A percentile compares a stretch with the other conserved stretches of the same genome.
phyloP scores from a whole-genome alignment of 352 stramenopile species.

The Phytophthora megakarya region DNA sequence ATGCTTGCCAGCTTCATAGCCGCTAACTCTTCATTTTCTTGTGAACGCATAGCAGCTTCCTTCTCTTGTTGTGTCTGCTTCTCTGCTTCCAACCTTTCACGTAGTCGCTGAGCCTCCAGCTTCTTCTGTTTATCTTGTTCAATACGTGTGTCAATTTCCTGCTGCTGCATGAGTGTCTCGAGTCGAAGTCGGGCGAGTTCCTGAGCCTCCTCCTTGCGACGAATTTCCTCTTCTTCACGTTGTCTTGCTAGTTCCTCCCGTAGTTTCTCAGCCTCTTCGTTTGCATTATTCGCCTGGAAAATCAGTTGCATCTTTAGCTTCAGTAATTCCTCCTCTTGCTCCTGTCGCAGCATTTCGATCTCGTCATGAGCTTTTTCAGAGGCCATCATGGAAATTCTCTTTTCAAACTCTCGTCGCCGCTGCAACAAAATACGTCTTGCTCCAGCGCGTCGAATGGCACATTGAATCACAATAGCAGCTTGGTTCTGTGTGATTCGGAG shows the following conservation, averaged over 20 bases:
- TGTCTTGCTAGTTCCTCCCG: slow-evolving; percentile 49
- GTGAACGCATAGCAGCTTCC: slow-evolving; percentile 52
- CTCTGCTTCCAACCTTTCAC: slow-evolving; percentile 51
- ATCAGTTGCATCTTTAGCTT: slow-evolving; percentile 71
- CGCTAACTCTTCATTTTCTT: slow-evolving; percentile 69
- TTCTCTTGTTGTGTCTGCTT: slow-evolving; percentile 45
- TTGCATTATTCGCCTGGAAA: slow-evolving; percentile 57
- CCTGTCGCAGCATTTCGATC: slow-evolving; percentile 71
- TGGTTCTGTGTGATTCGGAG: slow-evolving; percentile 42
- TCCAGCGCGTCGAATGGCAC: slow-evolving; percentile 49
- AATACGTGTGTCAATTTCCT: slow-evolving; percentile 44
- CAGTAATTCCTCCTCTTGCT: slow-evolving; percentile 74
- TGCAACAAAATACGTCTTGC: slow-evolving; percentile 47
- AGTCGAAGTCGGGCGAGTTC: slow-evolving; percentile 59
- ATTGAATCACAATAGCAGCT: slow-evolving; percentile 73
- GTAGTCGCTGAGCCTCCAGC: slow-evolving; percentile 43
- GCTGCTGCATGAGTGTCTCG: slow-evolving; percentile 64
- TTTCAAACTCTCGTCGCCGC: slow-evolving; percentile 73
- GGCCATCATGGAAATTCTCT: slow-evolving; percentile 79
- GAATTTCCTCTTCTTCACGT: slow-evolving; percentile 50
- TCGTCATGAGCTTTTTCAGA: slow-evolving; percentile 82
- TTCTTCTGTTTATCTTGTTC: slow-evolving; percentile 43
- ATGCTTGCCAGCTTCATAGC: slow-evolving; percentile 57
- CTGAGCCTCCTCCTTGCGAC: slow-evolving; percentile 53
- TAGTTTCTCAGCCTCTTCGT: slow-evolving; percentile 50